phyloP scores from a whole-genome alignment of 768 basidiomycete genomes.

The Xerocomus brunneocitrinus region DNA sequence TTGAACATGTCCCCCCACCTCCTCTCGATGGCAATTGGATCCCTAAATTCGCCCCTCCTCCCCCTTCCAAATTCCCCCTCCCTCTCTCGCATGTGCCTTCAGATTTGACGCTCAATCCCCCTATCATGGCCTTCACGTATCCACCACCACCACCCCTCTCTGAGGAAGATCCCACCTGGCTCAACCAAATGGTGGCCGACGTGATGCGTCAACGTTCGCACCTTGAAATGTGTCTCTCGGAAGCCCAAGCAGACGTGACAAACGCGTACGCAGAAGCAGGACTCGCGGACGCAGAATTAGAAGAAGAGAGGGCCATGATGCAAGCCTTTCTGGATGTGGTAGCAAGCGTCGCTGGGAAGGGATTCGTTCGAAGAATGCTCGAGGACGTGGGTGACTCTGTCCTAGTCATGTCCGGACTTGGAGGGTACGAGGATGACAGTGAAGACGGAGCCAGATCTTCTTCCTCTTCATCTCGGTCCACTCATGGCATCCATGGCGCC shows the following conservation, averaged over 20 bases:
- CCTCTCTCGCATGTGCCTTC: conserved; percentile 7
- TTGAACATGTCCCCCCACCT: conserved; percentile 27
- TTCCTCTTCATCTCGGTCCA: conserved; percentile 4
- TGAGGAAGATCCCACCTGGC: conserved; percentile 26
- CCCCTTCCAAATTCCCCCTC: conserved; percentile 14
- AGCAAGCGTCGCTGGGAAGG: conserved; percentile 21
- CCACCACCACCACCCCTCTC: conserved; percentile 26
- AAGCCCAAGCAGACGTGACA: conserved; percentile 13
- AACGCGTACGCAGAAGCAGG: conserved; percentile 25
- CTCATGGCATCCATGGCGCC: neutral
- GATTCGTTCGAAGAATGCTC: conserved; percentile 27
- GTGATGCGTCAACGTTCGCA: conserved; percentile 24
- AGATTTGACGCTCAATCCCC: conserved; percentile 16
- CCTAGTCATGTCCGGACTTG: conserved; percentile 11
- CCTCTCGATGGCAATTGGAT: conserved; percentile 25
- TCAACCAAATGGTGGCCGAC: conserved; percentile 23
- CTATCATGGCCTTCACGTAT: conserved; percentile 26
- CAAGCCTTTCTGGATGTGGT: conserved; percentile 25
- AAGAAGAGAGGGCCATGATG: conserved; percentile 19
- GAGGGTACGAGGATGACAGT: neutral
- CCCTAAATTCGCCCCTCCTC: conserved; percentile 18
- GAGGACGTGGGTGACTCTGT: conserved; percentile 14
- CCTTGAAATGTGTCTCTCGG: conserved; percentile 15
- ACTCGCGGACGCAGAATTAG: conserved; percentile 25
- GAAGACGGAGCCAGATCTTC: neutral